These are phyloP conservation scores for Podaxis sp. DNA, from an alignment of 768 basidiomycete species.

Conservation along the genomic window DNA sequence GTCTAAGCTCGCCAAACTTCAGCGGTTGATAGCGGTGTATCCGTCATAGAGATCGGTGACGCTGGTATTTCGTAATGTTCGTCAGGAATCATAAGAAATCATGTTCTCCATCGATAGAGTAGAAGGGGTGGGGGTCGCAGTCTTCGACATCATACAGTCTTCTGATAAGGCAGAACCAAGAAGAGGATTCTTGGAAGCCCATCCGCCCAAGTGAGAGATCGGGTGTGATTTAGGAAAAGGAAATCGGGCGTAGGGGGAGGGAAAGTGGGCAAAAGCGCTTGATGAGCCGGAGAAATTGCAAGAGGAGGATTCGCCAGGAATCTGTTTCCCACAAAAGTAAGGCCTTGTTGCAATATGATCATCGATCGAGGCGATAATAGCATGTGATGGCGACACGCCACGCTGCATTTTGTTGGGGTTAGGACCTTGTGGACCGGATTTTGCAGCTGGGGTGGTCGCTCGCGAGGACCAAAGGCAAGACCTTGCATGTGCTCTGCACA, in stretches of 20 bases:
- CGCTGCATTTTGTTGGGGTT: constrained; percentile 17
- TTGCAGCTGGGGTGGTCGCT: neutral
- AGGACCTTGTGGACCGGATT: constrained; percentile 1
- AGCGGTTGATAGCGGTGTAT: constrained; percentile 1
- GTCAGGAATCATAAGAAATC: constrained; percentile 41
- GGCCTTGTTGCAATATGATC: constrained; percentile 9
- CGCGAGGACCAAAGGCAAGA: constrained; percentile 9
- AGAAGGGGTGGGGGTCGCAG: constrained; percentile 3
- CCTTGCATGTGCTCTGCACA: constrained; percentile 5
- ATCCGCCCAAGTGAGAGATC: constrained; percentile 9
- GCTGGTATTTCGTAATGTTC: constrained; percentile 26
- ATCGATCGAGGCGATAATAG: constrained; percentile 26
- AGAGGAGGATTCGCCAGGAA: constrained; percentile 33
- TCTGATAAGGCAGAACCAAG: constrained; percentile 8
- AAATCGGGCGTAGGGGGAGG: constrained; percentile 13
- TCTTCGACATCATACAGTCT: constrained; percentile 4
- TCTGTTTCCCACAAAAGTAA: constrained; percentile 17
- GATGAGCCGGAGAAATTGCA: constrained; percentile 21
- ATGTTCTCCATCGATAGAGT: constrained; percentile 28
- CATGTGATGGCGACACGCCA: constrained; percentile 25
- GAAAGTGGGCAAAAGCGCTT: constrained; percentile 21
- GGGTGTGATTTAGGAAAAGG: neutral
- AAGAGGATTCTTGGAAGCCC: neutral
- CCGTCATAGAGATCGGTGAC: constrained; percentile 17
- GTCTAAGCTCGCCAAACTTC: neutral